Percentiles rank a stretch among this genome's conserved stretches.
Conservation (phyloP, 1,284 basidiomycete species). For the Ganoderma sinense region DNA sequence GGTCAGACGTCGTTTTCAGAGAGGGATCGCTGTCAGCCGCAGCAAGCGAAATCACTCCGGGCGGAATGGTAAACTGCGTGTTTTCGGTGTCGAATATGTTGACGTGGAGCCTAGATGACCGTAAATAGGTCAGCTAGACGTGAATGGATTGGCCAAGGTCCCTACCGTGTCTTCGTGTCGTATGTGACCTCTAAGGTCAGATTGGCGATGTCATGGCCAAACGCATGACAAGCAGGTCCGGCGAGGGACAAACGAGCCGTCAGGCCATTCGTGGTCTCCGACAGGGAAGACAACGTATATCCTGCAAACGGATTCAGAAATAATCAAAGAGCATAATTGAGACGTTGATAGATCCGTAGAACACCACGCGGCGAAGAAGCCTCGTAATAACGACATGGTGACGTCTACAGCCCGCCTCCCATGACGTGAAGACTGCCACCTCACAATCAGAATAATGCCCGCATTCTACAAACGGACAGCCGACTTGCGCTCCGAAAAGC, state of each 20-base stretch:
- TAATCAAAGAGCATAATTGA: neutral
- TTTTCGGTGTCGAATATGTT: conserved; percentile 70
- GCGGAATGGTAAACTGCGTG: conserved; percentile 74
- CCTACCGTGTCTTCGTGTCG: conserved; percentile 55
- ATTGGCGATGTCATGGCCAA: conserved; percentile 69
- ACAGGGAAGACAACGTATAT: conserved; percentile 57
- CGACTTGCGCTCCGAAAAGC: neutral
- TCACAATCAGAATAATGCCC: neutral
- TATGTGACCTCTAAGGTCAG: conserved; percentile 74
- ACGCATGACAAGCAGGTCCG: conserved; percentile 74
- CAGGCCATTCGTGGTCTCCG: conserved; percentile 56
- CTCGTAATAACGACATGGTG: neutral
- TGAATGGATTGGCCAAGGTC: no score
- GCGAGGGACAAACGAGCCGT: conserved; percentile 64
- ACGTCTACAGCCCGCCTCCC: neutral
- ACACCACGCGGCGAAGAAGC: neutral
- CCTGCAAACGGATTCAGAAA: conserved; percentile 44
- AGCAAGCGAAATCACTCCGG: conserved; percentile 30
- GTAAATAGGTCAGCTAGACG: neutral
- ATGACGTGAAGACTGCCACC: neutral
- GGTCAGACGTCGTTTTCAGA: conserved; percentile 54
- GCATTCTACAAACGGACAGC: neutral
- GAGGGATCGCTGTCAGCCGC: conserved; percentile 58
- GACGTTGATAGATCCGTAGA: neutral
- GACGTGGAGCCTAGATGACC: conserved; percentile 67